A percentile compares a stretch with the other conserved stretches of the same genome.
Evolutionary conservation across 805 yeast genomes (phyloP).

Genomic region (Cyberlindnera mississippiensis): DNA sequence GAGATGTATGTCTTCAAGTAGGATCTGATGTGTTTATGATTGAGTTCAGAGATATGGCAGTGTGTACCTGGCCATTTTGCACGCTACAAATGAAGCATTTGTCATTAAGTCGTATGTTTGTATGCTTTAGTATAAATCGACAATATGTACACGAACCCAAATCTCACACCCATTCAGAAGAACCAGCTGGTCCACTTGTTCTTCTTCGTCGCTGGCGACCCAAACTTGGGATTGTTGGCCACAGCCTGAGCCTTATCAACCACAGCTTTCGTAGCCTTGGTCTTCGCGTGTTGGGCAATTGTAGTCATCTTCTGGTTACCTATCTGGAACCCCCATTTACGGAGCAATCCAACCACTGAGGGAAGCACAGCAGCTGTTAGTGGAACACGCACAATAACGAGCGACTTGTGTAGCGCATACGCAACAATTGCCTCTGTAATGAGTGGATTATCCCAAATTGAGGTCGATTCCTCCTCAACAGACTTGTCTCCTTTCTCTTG

Average conservation of each 20-base stretch:
- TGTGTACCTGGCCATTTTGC: no score
- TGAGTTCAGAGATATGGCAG: no score
- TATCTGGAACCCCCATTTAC: constrained; percentile 76
- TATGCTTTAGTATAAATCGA: no score
- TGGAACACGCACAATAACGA: constrained; percentile 82
- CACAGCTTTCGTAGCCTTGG: constrained; percentile 29
- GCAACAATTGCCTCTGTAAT: constrained; percentile 87
- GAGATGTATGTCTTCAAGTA: no score
- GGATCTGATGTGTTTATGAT: no score
- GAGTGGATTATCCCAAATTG: constrained; percentile 38
- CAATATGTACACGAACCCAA: not conserved
- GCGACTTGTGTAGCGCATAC: constrained; percentile 86
- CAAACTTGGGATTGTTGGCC: constrained; percentile 45
- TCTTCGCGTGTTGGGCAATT: constrained; percentile 33
- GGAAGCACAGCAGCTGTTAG: constrained; percentile 93
- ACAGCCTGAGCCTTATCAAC: constrained; percentile 32
- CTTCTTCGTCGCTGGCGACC: constrained; percentile 45
- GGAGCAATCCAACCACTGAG: constrained; percentile 56
- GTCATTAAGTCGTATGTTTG: no score
- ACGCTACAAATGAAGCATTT: no score
- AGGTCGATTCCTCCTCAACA: constrained; percentile 10
- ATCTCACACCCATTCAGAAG: constrained; percentile 34
- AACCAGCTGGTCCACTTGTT: constrained; percentile 61
- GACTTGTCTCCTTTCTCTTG: constrained; percentile 5
- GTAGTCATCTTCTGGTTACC: constrained; percentile 48